Conservation (phyloP, 129 eudicot genomes). For the Arctium lappa region DNA sequence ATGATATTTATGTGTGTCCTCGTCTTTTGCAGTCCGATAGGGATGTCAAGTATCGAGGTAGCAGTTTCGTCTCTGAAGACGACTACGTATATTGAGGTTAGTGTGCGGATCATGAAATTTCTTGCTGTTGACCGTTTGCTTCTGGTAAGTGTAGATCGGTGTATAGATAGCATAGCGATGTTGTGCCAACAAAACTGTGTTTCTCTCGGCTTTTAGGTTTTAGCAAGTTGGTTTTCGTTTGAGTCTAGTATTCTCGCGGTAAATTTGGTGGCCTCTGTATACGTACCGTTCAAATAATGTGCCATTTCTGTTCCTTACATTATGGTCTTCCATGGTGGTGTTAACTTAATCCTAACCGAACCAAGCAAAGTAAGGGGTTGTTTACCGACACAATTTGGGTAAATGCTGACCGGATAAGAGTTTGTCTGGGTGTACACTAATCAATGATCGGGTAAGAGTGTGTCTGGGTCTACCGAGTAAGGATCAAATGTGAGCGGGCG, state of each 20-base stretch:
- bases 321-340: not conserved
- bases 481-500: too few species aligned
- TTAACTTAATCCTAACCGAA: too few species aligned
- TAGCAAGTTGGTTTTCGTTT: not conserved
- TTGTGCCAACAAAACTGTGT: not conserved
- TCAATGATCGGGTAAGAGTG: too few species aligned
- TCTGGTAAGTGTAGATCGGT: not conserved
- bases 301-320: not conserved
- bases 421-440: too few species aligned
- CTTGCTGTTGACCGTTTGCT: not conserved
- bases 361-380: too few species aligned
- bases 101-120: not conserved
- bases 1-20: not conserved
- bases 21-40: conserved; percentile 35
- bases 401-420: too few species aligned
- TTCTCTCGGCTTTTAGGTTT: not conserved
- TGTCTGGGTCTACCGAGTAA: too few species aligned
- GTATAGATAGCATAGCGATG: not conserved
- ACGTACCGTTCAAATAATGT: not conserved
- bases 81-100: conserved; percentile 49
- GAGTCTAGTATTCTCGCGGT: not conserved
- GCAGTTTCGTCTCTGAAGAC: conserved; percentile 40
- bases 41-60: conserved; percentile 29
- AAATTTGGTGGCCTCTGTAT: not conserved
- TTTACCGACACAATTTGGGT: not conserved